A percentile compares a stretch with the other conserved stretches of the same genome.
These are phyloP conservation scores for Narthecium ossifragum DNA, from an alignment of 106 monocot species.

Conservation along the genomic window DNA sequence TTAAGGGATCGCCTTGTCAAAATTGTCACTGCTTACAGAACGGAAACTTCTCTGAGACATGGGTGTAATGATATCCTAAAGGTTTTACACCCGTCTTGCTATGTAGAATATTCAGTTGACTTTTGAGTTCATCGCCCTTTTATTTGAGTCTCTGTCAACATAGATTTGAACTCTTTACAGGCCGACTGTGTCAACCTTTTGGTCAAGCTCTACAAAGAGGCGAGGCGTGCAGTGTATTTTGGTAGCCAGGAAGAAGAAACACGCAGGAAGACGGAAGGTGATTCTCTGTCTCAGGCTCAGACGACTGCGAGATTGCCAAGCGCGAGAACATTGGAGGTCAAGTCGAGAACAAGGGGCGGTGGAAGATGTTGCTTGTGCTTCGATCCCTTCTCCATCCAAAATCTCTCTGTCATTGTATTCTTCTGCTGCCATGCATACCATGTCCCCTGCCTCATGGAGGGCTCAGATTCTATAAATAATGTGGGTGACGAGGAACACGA, in stretches of 20 bases:
- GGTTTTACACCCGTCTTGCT: slow-evolving; percentile 29
- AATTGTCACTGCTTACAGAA: slow-evolving; percentile 93
- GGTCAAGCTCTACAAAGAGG: slow-evolving; percentile 83
- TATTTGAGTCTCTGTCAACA: background rate
- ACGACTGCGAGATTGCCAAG: slow-evolving; percentile 10
- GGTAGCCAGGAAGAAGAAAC: slow-evolving; percentile 54
- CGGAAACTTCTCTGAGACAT: slow-evolving; percentile 89
- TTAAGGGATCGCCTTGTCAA: slow-evolving; percentile 94
- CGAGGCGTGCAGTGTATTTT: slow-evolving; percentile 65
- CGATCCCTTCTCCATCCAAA: slow-evolving; percentile 73
- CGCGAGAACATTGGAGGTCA: slow-evolving; percentile 27
- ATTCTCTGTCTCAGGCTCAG: slow-evolving; percentile 9
- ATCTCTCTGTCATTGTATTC: slow-evolving; percentile 70
- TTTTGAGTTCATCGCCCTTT: background rate
- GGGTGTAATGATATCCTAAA: slow-evolving; percentile 97
- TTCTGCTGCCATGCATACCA: slow-evolving; percentile 96
- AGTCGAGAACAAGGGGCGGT: slow-evolving; percentile 74
- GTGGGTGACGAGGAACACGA: slow-evolving; percentile 21
- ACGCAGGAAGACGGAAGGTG: slow-evolving; percentile 21
- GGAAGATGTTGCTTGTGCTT: slow-evolving; percentile 91
- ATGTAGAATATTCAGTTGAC: too few species aligned
- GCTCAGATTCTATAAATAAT: slow-evolving; percentile 45
- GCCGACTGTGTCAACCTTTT: slow-evolving; percentile 86
- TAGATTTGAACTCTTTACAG: slow-evolving; percentile 21
- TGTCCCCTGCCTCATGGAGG: slow-evolving; percentile 49